Conservation (phyloP, 352 stramenopile species). For the Phytophthora melonis region DNA sequence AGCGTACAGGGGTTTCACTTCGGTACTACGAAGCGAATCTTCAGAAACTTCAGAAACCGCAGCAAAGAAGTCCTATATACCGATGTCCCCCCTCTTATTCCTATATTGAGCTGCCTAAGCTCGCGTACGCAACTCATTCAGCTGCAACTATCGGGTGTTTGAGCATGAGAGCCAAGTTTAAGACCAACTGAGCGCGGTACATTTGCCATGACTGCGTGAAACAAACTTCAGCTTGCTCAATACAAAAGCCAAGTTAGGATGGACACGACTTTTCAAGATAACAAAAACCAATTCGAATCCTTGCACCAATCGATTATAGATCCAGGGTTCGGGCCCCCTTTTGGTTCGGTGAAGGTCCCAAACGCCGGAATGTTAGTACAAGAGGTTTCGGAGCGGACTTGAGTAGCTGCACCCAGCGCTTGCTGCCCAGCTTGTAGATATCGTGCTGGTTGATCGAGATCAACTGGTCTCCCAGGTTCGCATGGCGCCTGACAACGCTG, state of each 20-base stretch:
- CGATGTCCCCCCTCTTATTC: no score
- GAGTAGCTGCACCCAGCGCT: slow-evolving; percentile 54
- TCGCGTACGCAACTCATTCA: no score
- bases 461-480: slow-evolving; percentile 52
- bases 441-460: slow-evolving; percentile 73
- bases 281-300: no score
- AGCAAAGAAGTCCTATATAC: no score
- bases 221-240: no score
- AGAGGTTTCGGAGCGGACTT: slow-evolving; percentile 60
- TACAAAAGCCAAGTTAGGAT: no score
- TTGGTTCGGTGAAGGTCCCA: slow-evolving; percentile 19
- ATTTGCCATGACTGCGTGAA: no score
- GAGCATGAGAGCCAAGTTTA: no score
- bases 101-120: no score
- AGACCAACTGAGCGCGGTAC: no score
- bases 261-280: no score
- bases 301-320: background rate
- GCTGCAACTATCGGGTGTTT: no score
- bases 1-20: background rate
- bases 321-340: slow-evolving; percentile 46
- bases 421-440: slow-evolving; percentile 55
- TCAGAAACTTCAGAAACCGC: background rate
- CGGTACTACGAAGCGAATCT: background rate
- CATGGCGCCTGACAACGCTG: slow-evolving; percentile 45
- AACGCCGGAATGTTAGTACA: slow-evolving; percentile 61